phyloP scores from a whole-genome alignment of 2,329 filamentous ascomycete genomes.

The Cucurbitaria berberidis region DNA sequence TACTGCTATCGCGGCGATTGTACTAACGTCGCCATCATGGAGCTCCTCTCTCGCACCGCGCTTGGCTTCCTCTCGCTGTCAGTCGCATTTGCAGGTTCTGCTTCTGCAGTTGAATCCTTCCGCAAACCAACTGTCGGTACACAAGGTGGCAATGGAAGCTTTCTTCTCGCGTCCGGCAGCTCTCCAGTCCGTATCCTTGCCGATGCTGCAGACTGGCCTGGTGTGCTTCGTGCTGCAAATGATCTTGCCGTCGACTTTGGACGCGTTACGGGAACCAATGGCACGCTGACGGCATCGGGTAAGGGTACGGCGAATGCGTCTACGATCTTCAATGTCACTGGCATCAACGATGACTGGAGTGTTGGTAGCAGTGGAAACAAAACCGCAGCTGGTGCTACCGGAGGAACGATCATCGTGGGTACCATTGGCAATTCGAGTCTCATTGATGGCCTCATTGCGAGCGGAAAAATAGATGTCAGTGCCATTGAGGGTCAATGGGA shows the following conservation, averaged over 20 bases:
- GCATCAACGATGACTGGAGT: slow-evolving; percentile 45
- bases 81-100: slow-evolving; percentile 24
- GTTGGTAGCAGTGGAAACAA: slow-evolving; percentile 19
- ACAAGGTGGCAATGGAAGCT: slow-evolving; percentile 51
- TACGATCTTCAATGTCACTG: slow-evolving; percentile 52
- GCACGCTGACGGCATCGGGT: slow-evolving; percentile 61
- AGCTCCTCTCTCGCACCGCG: slow-evolving; percentile 35
- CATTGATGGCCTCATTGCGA: slow-evolving; percentile 64
- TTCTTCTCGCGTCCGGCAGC: slow-evolving; percentile 38
- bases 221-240: slow-evolving; percentile 69
- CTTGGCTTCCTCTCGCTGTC: slow-evolving; percentile 35
- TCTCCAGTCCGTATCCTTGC: slow-evolving; percentile 41
- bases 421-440: slow-evolving; percentile 69
- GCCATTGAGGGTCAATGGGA: slow-evolving; percentile 71
- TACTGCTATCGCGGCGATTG: not conserved
- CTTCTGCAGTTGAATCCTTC: slow-evolving; percentile 46
- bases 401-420: slow-evolving; percentile 68
- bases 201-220: slow-evolving; percentile 64
- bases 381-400: slow-evolving; percentile 9
- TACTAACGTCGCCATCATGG: slow-evolving; percentile 25
- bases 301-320: slow-evolving; percentile 55
- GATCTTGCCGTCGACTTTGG: slow-evolving; percentile 74
- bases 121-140: slow-evolving; percentile 58
- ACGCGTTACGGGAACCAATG: slow-evolving; percentile 70
- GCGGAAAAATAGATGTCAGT: slow-evolving; percentile 64